Percentiles rank a stretch among this genome's conserved stretches.
These are phyloP conservation scores for Collybia sordida DNA, from an alignment of 768 basidiomycete species.

Conservation along the genomic window DNA sequence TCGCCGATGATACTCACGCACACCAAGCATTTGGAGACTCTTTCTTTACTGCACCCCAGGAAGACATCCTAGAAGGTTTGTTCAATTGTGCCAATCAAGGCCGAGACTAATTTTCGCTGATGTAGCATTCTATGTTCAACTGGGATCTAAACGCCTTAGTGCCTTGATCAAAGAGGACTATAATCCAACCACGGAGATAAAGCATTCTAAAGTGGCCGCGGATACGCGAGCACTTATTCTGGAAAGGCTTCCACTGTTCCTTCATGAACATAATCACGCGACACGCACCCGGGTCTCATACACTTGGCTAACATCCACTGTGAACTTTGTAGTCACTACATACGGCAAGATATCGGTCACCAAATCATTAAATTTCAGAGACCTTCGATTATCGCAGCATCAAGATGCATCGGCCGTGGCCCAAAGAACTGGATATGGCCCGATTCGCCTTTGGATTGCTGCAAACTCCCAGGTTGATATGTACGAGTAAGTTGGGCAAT, in stretches of 20 bases:
- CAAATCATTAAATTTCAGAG: constrained; percentile 58
- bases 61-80: constrained; percentile 85
- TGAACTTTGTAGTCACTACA: constrained; percentile 69
- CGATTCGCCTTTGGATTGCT: constrained; percentile 80
- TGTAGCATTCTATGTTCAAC: constrained; percentile 67
- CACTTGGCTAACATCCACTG: constrained; percentile 61
- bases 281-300: constrained; percentile 54
- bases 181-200: constrained; percentile 53
- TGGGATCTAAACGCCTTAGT: constrained; percentile 78
- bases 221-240: constrained; percentile 66
- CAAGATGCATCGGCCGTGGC: constrained; percentile 79
- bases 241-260: constrained; percentile 86
- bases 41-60: constrained; percentile 81
- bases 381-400: constrained; percentile 44
- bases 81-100: not conserved
- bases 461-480: constrained; percentile 78
- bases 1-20: constrained; percentile 85
- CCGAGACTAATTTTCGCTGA: constrained; percentile 3
- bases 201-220: constrained; percentile 41
- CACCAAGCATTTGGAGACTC: constrained; percentile 77
- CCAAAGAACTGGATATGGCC: constrained; percentile 44
- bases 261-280: constrained; percentile 83
- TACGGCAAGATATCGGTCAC: constrained; percentile 65
- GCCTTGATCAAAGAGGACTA: constrained; percentile 78
- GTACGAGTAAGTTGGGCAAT: constrained; percentile 73